Conservation (phyloP, 202 grass and related monocot species). For the Musa balbisiana region DNA sequence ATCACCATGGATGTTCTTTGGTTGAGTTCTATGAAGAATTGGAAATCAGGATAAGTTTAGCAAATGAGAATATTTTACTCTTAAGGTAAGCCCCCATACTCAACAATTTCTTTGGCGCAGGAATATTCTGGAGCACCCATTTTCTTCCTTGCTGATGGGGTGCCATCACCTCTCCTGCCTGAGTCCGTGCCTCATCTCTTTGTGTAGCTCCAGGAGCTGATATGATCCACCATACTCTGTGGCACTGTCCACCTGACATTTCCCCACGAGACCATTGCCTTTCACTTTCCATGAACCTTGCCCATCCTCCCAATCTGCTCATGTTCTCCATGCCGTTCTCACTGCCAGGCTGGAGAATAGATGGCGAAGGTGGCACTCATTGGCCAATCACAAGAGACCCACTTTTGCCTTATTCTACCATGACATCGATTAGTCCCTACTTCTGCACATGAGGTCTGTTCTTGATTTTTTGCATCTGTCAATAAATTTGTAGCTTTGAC, state of each 20-base stretch:
- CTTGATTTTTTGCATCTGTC: constrained; percentile 44
- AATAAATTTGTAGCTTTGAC: constrained; percentile 36
- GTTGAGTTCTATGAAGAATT: constrained; percentile 39
- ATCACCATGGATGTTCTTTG: constrained; percentile 33
- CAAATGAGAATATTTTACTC: constrained; percentile 46
- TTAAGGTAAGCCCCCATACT: constrained; percentile 46
- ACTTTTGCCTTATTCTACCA: constrained; percentile 47
- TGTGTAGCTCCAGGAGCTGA: constrained; percentile 68
- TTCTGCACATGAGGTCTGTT: constrained; percentile 63
- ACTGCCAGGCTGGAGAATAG: constrained; percentile 69
- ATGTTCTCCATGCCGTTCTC: constrained; percentile 63
- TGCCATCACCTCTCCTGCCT: constrained; percentile 78
- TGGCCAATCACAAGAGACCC: constrained; percentile 37
- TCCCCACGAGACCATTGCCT: constrained; percentile 64
- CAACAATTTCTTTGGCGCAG: constrained; percentile 99
- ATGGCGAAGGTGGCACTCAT: constrained; percentile 47
- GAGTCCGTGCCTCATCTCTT: constrained; percentile 48
- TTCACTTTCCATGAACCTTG: constrained; percentile 58
- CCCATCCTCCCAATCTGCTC: constrained; percentile 37
- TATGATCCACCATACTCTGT: constrained; percentile 42
- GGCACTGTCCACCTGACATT: constrained; percentile 69
- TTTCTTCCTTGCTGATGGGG: constrained; percentile 87
- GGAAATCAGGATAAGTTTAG: constrained; percentile 48
- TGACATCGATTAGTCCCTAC: constrained; percentile 61
- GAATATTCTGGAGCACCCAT: constrained; percentile 67